Percentiles rank a stretch among this genome's conserved stretches.
Conservation (phyloP, 805 yeast species). For the Barnettozyma wickerhamii region DNA sequence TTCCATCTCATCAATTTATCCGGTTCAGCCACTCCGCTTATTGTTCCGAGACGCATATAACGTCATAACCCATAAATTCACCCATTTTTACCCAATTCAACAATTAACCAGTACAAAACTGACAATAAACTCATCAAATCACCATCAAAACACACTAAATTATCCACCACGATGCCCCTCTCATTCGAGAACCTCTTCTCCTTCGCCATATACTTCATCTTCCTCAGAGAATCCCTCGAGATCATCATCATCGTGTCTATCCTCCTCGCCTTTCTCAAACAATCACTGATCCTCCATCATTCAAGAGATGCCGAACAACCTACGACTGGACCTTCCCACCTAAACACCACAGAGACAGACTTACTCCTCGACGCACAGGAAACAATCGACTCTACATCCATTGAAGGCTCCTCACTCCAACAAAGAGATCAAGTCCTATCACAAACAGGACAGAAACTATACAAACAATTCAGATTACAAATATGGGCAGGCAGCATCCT, state of each 20-base stretch:
- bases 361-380: conserved; percentile 10
- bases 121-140: no score
- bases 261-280: conserved; percentile 63
- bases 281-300: conserved; percentile 42
- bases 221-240: conserved; percentile 69
- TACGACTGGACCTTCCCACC: not conserved
- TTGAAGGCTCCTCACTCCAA: no score
- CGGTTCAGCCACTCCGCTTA: no score
- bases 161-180: not conserved
- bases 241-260: conserved; percentile 75
- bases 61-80: no score
- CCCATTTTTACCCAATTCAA: no score
- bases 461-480: conserved; percentile 52
- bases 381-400: not conserved
- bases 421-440: no score
- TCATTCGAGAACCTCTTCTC: conserved; percentile 51
- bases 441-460: conserved; percentile 29
- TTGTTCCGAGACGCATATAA: no score
- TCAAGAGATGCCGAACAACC: not conserved
- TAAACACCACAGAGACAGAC: conserved; percentile 8
- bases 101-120: no score
- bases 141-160: no score
- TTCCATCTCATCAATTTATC: no score
- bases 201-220: conserved; percentile 69
- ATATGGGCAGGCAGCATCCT: conserved; percentile 77